Base-by-base conservation (phyloP, 345 rosid genomes). In the Ceriops tagal region DNA sequence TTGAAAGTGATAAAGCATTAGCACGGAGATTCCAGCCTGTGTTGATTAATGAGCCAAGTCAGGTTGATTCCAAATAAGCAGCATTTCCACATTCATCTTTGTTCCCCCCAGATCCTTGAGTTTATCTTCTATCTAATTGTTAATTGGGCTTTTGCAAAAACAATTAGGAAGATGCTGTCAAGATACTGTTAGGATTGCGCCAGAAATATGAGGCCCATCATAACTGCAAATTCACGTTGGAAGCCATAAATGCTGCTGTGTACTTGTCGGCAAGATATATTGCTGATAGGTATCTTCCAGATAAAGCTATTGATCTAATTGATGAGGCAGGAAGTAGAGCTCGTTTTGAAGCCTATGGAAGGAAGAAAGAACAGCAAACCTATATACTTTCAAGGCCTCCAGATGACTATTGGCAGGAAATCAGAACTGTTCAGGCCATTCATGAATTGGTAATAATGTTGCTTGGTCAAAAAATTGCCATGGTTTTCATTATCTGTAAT, bases 281-380 rank as follows among this genome's bases (percentile, higher is more conserved):
- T 30, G 77, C 96, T 46, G 99, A 95, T 73, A 88, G 99, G 71
- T 82, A 83, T 83, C 97, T 95, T 78, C 99, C 97, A 7, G 99
- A 95, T 82, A 95, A 95, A 84, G 99, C 99, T 49, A 92, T 95
- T 57, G 99, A 92, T 87, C 96, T 92, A 70, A 85, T 95, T 71
- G 99, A 95, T 39, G 97, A 95, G 84, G 99, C 97, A 37, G 97
- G 97, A 74, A 95, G 99, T 79, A 88, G 96, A 84, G 96, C 99
- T 71, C 91, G 83, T 71, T 90, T 95, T 21, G 81, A 87, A 75
- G 88, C 93, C 65, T 85, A 86, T 76, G 90, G 82, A 83, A 88
- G 79, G 89, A 95, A 83, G 84, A 95, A 84, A 76, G 96, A 95
- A 75, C 82, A 90, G 69, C 85, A 86, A 74, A 84, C 79, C 52